Evolutionary conservation across 2,329 filamentous ascomycete genomes (phyloP).

Genomic region (Hypoxylon sp.): DNA sequence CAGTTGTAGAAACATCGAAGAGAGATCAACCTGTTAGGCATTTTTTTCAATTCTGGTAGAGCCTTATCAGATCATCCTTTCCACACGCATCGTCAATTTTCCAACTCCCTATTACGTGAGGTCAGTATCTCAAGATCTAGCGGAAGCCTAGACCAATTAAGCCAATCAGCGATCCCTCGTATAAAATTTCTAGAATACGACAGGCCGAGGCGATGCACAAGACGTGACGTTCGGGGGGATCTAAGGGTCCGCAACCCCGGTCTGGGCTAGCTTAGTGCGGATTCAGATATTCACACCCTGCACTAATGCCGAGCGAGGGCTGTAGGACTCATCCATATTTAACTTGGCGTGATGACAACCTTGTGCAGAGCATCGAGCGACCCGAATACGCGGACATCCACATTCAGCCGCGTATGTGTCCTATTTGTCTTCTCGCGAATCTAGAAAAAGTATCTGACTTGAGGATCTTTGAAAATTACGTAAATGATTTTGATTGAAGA

Average conservation of each 20-base stretch:
- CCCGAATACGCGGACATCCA: neutral
- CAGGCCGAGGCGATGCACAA: conserved; percentile 2
- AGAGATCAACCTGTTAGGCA: neutral
- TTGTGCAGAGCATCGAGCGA: conserved; percentile 5
- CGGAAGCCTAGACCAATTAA: conserved; percentile 22
- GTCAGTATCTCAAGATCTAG: conserved; percentile 24
- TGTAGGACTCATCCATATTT: conserved; percentile 2
- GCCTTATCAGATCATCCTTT: conserved; percentile 6
- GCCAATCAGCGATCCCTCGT: conserved; percentile 23
- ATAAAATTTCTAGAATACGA: conserved; percentile 32
- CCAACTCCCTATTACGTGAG: conserved; percentile 18
- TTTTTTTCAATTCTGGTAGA: conserved; percentile 4
- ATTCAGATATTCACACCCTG: neutral
- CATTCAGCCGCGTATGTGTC: conserved; percentile 12
- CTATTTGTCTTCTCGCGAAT: neutral
- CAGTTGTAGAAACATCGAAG: conserved; percentile 1
- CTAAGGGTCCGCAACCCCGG: conserved; percentile 20
- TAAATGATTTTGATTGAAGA: neutral
- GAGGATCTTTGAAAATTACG: neutral
- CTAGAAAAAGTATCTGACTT: neutral
- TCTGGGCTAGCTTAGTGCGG: neutral
- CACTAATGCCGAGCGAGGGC: conserved; percentile 4
- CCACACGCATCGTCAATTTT: conserved; percentile 9
- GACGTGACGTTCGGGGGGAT: conserved; percentile 16
- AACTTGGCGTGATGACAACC: neutral